Evolutionary conservation across 106 monocot species (phyloP), one percentile per base, ranked within the genome.

Genomic region (Cymbidium sinense): DNA sequence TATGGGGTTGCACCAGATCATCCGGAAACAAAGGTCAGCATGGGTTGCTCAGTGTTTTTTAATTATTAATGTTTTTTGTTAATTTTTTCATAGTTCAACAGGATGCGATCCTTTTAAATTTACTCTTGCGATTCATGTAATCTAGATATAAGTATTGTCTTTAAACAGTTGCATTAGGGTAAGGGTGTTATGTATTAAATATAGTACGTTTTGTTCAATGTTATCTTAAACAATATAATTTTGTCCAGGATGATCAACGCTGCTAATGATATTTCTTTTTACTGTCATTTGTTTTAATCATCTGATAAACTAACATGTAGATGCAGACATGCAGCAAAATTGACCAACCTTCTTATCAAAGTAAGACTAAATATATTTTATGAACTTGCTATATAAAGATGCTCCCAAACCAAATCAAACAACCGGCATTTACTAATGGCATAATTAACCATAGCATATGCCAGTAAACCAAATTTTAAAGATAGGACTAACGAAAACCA

Each of bases 1-100:
- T 90, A 92, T 6, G 98, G 98, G 64, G 98, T 94, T 15, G 98
- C 98, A 69, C 98, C 94, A 2, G 98, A 99, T 92, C 94, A 99
- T 82, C 98, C 86, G 7, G 98, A 94, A 84, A 99, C 98, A n/a
- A 99, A 99, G 94, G 98, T 94, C 64, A 82, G 62, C 31, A 17
- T 17, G 0, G 23, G 4, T 1, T 35, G 29, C 13, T 35, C 43
- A 65, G 13, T 65, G 1, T 30, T 11, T 58, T 39, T 39, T 39
- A 39, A 39, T 39, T 39, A 39, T 39, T 39, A 7, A 39, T 19
- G 18, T 54, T 15, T 54, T 54, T 54, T 15, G 15, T 21, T 58
- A 21, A 39, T 74, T 74, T 73, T 73, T 34, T 0, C 72, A 6
- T 4, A 19, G 39, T 41, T 41, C 37, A 7, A 39, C 12, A 39